These are phyloP conservation scores for Arthroderma sp. DNA, from an alignment of 2,329 filamentous ascomycete genomes.

Conservation along the genomic window DNA sequence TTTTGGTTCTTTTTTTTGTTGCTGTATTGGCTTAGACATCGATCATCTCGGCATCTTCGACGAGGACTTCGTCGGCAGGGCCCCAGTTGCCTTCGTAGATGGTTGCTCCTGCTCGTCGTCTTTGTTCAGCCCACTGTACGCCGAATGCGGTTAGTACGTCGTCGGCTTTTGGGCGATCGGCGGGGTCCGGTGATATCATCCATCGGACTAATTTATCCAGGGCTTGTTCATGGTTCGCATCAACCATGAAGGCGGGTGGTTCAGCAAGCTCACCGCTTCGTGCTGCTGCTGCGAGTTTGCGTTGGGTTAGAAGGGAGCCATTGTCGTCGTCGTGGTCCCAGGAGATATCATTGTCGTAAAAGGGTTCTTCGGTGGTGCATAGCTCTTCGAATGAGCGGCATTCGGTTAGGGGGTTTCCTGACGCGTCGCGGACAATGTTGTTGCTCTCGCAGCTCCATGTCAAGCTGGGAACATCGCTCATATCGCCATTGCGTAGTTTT, in stretches of 20 bases:
- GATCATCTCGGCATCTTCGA: slow-evolving; percentile 49
- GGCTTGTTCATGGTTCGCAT: slow-evolving; percentile 56
- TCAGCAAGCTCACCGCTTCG: slow-evolving; percentile 47
- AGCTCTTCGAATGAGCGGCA: slow-evolving; percentile 31
- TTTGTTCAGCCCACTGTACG: slow-evolving; percentile 63
- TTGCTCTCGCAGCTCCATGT: slow-evolving; percentile 63
- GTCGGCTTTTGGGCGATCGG: slow-evolving; percentile 57
- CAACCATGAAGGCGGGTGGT: slow-evolving; percentile 81
- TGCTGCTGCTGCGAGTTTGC: slow-evolving; percentile 12
- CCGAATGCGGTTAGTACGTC: slow-evolving; percentile 62
- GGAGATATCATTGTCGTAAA: slow-evolving; percentile 5
- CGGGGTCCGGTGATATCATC: slow-evolving; percentile 72
- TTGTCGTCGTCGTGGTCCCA: slow-evolving; percentile 1
- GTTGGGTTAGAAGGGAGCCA: slow-evolving; percentile 1
- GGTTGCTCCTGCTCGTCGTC: slow-evolving; percentile 76
- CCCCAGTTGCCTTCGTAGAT: slow-evolving; percentile 96
- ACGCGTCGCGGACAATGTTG: slow-evolving; percentile 58
- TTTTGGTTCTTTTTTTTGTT: not conserved
- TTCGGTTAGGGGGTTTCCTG: slow-evolving; percentile 49
- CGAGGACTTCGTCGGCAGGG: slow-evolving; percentile 52
- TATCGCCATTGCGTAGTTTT: slow-evolving; percentile 74
- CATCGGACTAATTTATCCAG: slow-evolving; percentile 72
- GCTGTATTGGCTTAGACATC: slow-evolving; percentile 34
- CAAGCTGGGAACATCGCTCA: slow-evolving; percentile 75
- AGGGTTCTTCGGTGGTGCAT: slow-evolving; percentile 21